A percentile compares a stretch with the other conserved stretches of the same genome.
Conservation (phyloP, 768 basidiomycete species). For the Mycena metata region DNA sequence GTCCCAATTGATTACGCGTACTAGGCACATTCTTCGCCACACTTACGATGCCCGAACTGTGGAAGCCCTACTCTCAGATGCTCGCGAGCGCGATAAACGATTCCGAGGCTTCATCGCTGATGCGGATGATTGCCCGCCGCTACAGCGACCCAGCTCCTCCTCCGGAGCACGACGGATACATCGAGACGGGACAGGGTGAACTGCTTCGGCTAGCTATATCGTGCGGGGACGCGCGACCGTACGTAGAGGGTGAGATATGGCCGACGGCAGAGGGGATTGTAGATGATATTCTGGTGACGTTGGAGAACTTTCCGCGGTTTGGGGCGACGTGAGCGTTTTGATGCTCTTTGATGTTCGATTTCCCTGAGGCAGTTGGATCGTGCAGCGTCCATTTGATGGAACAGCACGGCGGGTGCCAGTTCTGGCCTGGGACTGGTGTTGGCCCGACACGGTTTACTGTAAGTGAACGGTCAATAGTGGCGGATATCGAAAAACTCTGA, state of each 20-base stretch:
- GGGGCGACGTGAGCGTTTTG: conserved; percentile 34
- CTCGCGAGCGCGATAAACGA: conserved; percentile 28
- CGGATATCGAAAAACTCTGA: not conserved
- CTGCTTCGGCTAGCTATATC: conserved; percentile 32
- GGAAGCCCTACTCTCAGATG: not conserved
- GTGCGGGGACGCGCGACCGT: conserved; percentile 33
- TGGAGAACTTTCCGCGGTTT: conserved; percentile 26
- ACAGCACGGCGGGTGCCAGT: conserved; percentile 38
- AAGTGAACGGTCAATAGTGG: not conserved
- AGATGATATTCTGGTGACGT: conserved; percentile 25
- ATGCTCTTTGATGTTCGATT: no score
- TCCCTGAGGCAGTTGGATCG: not conserved
- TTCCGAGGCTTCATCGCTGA: conserved; percentile 11
- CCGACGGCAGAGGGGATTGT: conserved; percentile 36
- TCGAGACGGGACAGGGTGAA: conserved; percentile 28
- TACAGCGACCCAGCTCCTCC: conserved; percentile 18
- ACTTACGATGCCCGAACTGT: conserved; percentile 26
- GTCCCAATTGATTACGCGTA: no score
- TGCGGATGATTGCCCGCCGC: not conserved
- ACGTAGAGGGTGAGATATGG: conserved; percentile 13
- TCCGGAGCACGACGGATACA: conserved; percentile 29
- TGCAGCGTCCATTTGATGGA: conserved; percentile 37
- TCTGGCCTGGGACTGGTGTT: conserved; percentile 36
- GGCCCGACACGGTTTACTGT: conserved; percentile 33
- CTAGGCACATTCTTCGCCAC: conserved; percentile 22